Evolutionary conservation across 768 basidiomycete species (phyloP), one percentile per base, ranked within the genome.

Genomic region (Suillus plorans): DNA sequence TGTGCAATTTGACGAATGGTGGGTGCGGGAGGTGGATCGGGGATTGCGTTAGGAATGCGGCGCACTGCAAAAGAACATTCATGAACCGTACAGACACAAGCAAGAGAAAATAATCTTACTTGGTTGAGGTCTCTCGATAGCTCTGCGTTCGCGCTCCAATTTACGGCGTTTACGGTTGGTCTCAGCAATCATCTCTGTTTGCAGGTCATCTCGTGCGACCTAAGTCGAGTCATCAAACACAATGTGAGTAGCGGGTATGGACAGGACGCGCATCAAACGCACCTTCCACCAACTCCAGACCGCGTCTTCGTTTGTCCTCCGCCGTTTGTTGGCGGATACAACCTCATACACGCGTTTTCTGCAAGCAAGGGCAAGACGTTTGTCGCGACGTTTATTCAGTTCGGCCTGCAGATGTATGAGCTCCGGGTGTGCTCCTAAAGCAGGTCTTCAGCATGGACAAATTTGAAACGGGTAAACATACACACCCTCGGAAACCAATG

Each of bases 251-350:
- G n/a, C 9, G 8, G 12, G 18, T 34, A n/a, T 14, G 59, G 16
- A 18, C 60, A 53, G 57, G 62, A 31, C 42, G 63, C 55, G 69
- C 64, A 52, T 55, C 47, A 64, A 60, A 76, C 81, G 70, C 69
- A 93, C 94, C 80, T 89, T 89, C 97, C 97, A 98, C 85, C 89
- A 91, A 66, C 88, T 88, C 95, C 95, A 97, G 37, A 91, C 87
- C 14, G 86, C 85, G 41, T 85, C 79, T 67, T 95, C 93, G 62
- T 95, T 90, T 5, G 86, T 80, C 62, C 83, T 85, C 34, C 89
- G 80, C 67, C 87, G 85, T 67, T 85, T 88, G 45, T 79, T 79
- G 4, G 87, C 83, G 69, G 87, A 88, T 4, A 80, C 82, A 14
- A 89, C 79, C 60, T 94, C 91, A 61, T 88, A 88, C 12, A 82